Conservation (phyloP, 345 rosid species). For the Salix suchowensis region DNA sequence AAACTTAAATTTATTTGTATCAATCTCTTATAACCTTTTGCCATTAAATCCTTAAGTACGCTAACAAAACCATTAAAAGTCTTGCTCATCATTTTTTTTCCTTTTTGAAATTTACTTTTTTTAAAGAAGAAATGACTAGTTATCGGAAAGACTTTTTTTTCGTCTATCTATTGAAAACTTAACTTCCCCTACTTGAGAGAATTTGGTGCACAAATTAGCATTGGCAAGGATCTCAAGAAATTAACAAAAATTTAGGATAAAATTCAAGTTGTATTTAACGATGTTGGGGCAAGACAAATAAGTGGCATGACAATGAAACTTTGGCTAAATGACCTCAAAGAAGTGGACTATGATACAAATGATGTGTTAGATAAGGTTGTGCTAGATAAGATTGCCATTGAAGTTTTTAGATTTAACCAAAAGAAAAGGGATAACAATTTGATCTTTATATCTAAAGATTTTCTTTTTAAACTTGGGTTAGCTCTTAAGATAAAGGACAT, state of each 20-base stretch:
- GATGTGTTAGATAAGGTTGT: slow-evolving; percentile 25
- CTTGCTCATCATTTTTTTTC: too few species aligned
- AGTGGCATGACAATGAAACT: background rate
- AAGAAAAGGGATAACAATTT: background rate
- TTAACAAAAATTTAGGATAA: background rate
- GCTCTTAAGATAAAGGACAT: slow-evolving; percentile 9
- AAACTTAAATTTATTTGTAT: too few species aligned
- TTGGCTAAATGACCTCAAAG: slow-evolving; percentile 23
- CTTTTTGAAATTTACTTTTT: too few species aligned
- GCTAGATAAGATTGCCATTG: slow-evolving; percentile 18
- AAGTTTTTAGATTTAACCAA: slow-evolving; percentile 8
- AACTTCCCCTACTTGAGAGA: slow-evolving; percentile 2
- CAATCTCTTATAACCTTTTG: too few species aligned
- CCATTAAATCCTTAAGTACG: too few species aligned
- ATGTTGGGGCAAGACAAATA: slow-evolving; percentile 21
- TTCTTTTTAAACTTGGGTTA: background rate
- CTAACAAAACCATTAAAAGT: too few species aligned
- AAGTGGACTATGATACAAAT: slow-evolving; percentile 15
- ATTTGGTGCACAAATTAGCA: background rate
- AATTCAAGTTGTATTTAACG: slow-evolving; percentile 19
- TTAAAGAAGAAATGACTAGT: too few species aligned
- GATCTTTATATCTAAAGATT: background rate
- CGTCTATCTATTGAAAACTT: too few species aligned
- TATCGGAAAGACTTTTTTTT: too few species aligned
- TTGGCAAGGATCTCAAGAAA: slow-evolving; percentile 9